These are phyloP conservation scores for Zoysia japonica DNA, from an alignment of 176 grass and related monocot genomes.

Conservation along the genomic window DNA sequence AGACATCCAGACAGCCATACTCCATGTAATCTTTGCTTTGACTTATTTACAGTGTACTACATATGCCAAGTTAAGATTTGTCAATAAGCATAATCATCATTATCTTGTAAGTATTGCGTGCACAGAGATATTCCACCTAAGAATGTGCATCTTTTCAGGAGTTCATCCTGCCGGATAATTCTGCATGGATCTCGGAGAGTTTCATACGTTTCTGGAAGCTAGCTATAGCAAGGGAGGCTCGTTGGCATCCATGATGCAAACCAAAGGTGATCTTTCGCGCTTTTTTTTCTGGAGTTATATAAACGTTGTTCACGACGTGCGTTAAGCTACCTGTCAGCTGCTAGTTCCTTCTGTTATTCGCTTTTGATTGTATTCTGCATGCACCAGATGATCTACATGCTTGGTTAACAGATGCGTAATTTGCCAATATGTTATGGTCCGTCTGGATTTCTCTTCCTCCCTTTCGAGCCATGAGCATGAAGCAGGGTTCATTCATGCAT, in stretches of 20 bases:
- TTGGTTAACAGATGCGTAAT: not conserved
- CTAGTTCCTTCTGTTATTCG: not conserved
- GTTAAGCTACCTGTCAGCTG: not conserved
- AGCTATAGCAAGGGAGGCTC: not conserved
- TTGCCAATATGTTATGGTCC: not conserved
- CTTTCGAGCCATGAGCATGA: not conserved
- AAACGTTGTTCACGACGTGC: not conserved
- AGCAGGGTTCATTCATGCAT: not conserved
- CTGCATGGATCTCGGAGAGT: conserved; percentile 34
- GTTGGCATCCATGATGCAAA: conserved; percentile 8
- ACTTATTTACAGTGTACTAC: not conserved
- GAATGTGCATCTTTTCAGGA: conserved; percentile 17
- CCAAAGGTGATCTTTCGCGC: not conserved
- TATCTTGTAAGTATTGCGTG: not conserved
- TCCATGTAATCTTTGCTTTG: not conserved
- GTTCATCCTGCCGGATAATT: conserved; percentile 6
- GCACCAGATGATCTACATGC: not conserved
- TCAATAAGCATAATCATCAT: not conserved
- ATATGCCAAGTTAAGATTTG: not conserved
- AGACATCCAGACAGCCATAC: not conserved
- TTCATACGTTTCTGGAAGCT: conserved; percentile 38
- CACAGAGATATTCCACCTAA: conserved; percentile 17
- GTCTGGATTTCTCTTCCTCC: conserved; percentile 7
- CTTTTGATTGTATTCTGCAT: not conserved
- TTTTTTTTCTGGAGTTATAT: not conserved